phyloP scores from a whole-genome alignment of 2,329 filamentous ascomycete genomes.

The Amesomyces nigricolor region DNA sequence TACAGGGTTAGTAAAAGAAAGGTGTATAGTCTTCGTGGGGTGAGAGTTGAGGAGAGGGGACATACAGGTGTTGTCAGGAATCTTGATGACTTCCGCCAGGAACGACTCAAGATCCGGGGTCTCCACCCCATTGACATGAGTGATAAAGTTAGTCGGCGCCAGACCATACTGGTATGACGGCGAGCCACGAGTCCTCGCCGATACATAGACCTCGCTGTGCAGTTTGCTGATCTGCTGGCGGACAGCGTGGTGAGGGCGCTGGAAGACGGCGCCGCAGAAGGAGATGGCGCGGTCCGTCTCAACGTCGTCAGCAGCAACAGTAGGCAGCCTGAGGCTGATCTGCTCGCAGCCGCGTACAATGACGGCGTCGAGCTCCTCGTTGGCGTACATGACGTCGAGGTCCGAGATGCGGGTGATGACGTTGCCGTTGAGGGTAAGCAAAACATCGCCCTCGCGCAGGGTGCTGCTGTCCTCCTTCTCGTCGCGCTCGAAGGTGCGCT shows the following conservation, averaged over 20 bases:
- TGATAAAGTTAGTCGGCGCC: constrained; percentile 95
- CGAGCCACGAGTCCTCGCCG: constrained; percentile 74
- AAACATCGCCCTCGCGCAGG: constrained; percentile 83
- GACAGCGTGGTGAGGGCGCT: constrained; percentile 91
- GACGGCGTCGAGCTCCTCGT: constrained; percentile 74
- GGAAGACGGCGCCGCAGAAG: constrained; percentile 91
- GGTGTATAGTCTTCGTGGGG: too few species aligned
- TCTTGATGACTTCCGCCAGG: constrained; percentile 73
- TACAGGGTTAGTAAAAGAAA: background rate
- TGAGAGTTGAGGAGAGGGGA: constrained; percentile 13
- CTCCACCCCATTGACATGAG: constrained; percentile 83
- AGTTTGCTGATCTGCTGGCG: constrained; percentile 95
- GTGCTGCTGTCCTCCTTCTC: constrained; percentile 37
- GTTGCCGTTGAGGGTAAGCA: constrained; percentile 84
- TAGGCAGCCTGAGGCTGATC: constrained; percentile 70
- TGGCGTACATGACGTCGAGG: constrained; percentile 92
- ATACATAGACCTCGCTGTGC: constrained; percentile 94
- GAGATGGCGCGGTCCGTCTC: constrained; percentile 89
- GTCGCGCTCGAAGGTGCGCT: constrained; percentile 64
- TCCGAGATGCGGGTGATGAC: constrained; percentile 91
- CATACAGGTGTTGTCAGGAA: constrained; percentile 88
- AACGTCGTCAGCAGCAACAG: constrained; percentile 80
- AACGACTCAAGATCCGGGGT: constrained; percentile 81
- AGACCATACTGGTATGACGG: constrained; percentile 87
- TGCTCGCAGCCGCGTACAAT: constrained; percentile 82